Evolutionary conservation across 2,329 filamentous ascomycete genomes (phyloP).

Genomic region (Hymenoscyphus fraxineus): DNA sequence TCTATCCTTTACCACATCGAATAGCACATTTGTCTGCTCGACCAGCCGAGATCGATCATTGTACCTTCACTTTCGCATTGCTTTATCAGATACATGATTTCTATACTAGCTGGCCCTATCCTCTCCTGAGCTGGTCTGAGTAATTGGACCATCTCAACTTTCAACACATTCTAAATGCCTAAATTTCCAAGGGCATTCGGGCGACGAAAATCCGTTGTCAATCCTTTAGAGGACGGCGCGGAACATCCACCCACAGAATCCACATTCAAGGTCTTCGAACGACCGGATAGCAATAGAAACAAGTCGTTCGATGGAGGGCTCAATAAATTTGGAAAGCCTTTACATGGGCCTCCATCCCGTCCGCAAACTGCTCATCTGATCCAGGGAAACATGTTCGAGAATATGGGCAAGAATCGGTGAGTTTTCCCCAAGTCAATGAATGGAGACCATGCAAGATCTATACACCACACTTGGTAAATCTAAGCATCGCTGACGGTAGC

Average conservation of each 20-base stretch:
- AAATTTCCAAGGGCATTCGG: constrained; percentile 35
- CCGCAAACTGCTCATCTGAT: constrained; percentile 26
- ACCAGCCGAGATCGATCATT: not conserved
- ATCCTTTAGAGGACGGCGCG: constrained; percentile 29
- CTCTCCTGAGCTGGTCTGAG: constrained; percentile 12
- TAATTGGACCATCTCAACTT: constrained; percentile 9
- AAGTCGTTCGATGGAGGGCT: constrained; percentile 34
- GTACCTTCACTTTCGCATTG: constrained; percentile 1
- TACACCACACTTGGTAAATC: not conserved
- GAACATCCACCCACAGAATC: constrained; percentile 20
- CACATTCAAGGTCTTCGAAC: constrained; percentile 36
- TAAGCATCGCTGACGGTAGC: constrained; percentile 19
- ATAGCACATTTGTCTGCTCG: not conserved
- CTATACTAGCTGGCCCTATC: constrained; percentile 5
- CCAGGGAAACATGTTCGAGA: constrained; percentile 35
- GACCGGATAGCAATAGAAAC: constrained; percentile 22
- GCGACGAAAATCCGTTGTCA: constrained; percentile 35
- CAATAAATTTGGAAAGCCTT: constrained; percentile 26
- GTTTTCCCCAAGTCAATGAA: constrained; percentile 12
- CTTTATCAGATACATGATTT: constrained; percentile 7
- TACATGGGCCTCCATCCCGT: constrained; percentile 16
- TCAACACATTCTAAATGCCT: constrained; percentile 34
- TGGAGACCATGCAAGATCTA: not conserved
- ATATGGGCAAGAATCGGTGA: constrained; percentile 35
- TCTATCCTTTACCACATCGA: not conserved